Base-by-base conservation (phyloP, 257 asterid species). In the Thymus quinquecostatus region DNA sequence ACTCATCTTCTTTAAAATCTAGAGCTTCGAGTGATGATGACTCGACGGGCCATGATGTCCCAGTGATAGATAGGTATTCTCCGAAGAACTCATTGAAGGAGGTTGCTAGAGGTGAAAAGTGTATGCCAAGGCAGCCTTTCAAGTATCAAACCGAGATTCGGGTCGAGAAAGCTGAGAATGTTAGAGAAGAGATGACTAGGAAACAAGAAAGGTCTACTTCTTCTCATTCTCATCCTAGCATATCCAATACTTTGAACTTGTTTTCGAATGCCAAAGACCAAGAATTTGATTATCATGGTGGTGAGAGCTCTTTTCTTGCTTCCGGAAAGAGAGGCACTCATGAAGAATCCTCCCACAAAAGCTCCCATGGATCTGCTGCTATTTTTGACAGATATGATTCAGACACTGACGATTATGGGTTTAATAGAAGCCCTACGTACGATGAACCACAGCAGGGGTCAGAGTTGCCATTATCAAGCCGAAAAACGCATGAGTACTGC, bases 311-410 rank as follows among this genome's bases (percentile, higher is more conserved):
- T 29, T 78, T 44, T 57, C 38, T 44, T 60, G 71, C 62, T 70
- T 56, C 51, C 53, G 74, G 76, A 14, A 74, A 77, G 75, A 73
- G 48, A 36, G 36, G 66, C 43, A 41, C 64, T 64, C 51, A 64
- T 41, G 75, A 60, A 38, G 87, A 73, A 74, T 56, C 76, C 14
- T 63, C 55, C 40, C 68, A 50, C 70, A 72, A 67, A 63, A 66
- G 77, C 70, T 66, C 76, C 60, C 75, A 56, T 79, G 40, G 40
- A 36, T 36, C 40, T 36, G 40, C 40, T 82, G 84, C 60, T 81
- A 82, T 73, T 64, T 92, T 80, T 73, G 94, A 92, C 74, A 81
- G 84, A 53, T 79, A 80, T 74, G 88, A 87, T 78, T 92, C 98
- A 41, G 94, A 87, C 40, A 77, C 75, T 71, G 88, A 80, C 29